Evolutionary conservation across 805 yeast species (phyloP).

Genomic region (Cyberlindnera japonica): DNA sequence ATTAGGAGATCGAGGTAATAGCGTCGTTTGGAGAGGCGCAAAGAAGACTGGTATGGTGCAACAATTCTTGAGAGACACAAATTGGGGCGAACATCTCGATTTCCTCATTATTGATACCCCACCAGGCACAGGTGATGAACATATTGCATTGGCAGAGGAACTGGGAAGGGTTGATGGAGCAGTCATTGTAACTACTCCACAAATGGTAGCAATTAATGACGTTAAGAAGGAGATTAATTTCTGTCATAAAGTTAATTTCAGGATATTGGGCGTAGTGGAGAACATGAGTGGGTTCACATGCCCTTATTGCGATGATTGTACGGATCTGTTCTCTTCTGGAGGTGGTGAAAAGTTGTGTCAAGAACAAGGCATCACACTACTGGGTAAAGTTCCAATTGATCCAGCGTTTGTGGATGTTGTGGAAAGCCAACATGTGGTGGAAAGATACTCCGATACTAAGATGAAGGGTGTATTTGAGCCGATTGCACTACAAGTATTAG

Average conservation of each 20-base stretch:
- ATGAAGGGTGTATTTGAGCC: conserved; percentile 17
- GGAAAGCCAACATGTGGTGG: conserved; percentile 47
- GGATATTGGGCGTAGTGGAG: conserved; percentile 82
- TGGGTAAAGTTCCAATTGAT: conserved; percentile 91
- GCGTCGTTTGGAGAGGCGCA: conserved; percentile 98
- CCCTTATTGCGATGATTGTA: conserved; percentile 89
- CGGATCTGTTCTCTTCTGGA: conserved; percentile 88
- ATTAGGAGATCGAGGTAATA: conserved; percentile 76
- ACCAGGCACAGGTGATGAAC: conserved; percentile 98
- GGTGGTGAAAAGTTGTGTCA: conserved; percentile 80
- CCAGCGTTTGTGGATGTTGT: conserved; percentile 85
- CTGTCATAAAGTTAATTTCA: conserved; percentile 79
- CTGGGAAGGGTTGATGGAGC: conserved; percentile 84
- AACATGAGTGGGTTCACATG: conserved; percentile 97
- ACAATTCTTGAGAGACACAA: conserved; percentile 86
- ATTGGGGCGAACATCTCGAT: conserved; percentile 72
- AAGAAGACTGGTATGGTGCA: conserved; percentile 96
- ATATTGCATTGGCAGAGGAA: conserved; percentile 93
- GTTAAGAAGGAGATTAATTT: conserved; percentile 92
- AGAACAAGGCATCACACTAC: conserved; percentile 55
- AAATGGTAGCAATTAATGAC: conserved; percentile 87
- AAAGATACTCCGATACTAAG: conserved; percentile 6
- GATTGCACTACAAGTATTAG: conserved; percentile 8
- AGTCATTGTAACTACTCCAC: conserved; percentile 94
- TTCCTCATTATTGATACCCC: conserved; percentile 93